Evolutionary conservation across 805 yeast genomes (phyloP).

Genomic region (Candida tibetensis): DNA sequence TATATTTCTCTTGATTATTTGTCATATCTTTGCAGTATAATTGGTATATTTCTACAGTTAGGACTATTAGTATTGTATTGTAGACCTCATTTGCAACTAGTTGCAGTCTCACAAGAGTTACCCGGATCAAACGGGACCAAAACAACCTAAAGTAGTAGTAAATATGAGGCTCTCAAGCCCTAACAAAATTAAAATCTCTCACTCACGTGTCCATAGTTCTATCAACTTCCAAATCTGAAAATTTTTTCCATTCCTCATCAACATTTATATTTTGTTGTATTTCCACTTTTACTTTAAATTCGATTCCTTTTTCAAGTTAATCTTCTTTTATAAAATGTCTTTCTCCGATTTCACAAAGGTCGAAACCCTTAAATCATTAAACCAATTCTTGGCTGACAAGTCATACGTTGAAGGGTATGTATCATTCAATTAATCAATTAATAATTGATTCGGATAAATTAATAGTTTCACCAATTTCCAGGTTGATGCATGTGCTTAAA

Average conservation of each 20-base stretch:
- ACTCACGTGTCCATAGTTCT: neutral
- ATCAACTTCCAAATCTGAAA: neutral
- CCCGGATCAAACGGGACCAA: neutral
- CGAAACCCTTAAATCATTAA: slow-evolving; percentile 61
- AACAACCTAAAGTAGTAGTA: neutral
- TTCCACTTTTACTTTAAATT: slow-evolving; percentile 5
- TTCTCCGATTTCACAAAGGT: slow-evolving; percentile 78
- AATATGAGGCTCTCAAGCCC: slow-evolving; percentile 4
- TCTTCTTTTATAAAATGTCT: slow-evolving; percentile 49
- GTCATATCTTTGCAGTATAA: no score
- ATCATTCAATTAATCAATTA: neutral
- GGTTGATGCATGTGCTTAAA: slow-evolving; percentile 2
- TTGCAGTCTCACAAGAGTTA: no score
- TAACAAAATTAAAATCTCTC: slow-evolving; percentile 6
- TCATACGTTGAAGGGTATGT: slow-evolving; percentile 96
- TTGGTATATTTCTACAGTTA: no score
- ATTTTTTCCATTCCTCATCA: slow-evolving; percentile 2
- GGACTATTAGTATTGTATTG: no score
- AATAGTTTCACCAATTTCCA: no score
- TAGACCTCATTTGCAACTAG: no score
- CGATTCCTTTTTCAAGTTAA: slow-evolving; percentile 4
- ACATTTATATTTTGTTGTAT: neutral
- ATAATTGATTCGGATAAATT: no score
- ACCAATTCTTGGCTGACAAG: slow-evolving; percentile 86
- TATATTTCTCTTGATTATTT: no score